Base-by-base conservation (phyloP, 1,139 yeast genomes). In the Tardiomyces blankii region DNA sequence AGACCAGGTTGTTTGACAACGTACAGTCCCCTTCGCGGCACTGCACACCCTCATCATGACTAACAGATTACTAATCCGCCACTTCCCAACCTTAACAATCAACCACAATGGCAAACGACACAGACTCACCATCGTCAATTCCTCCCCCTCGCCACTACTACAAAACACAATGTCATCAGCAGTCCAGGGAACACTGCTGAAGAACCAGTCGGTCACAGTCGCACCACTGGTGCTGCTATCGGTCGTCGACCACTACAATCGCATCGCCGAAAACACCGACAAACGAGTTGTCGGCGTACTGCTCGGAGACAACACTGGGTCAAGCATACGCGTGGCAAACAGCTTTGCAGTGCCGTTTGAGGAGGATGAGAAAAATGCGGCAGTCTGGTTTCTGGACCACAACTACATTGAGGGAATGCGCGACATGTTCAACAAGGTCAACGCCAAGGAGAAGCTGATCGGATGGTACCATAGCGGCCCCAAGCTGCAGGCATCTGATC, bases 391-490 rank as follows among this genome's bases (percentile, higher is more conserved):
- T 60, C 72, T 93, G 59, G 98, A 93, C 63, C 98, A 93, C 67
- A 91, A 93, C 63, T 93, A 82, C 63, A 87, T 93, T 51, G 98
- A 91, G 60, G 77, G 86, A 47, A 93, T 93, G 99, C 83, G 91
- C 52, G 96, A 88, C 56, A 93, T 93, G 99, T 91, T 87, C 68
- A 87, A 85, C 63, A 91, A 93, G 66, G 91, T 91, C 62, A 91
- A 89, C 68, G 99, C 98, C 25, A 87, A 86, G 68, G 99, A 93
- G 64, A 85, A 80, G 64, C 73, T 93, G 49, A 81, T 93, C 64
- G 99, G 99, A 11, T 93, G 99, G 99, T 93, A 93, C 62, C 99
- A 93, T 64, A 82, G 95, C 16, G 99, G 98, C 1, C 97, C 97
- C 13, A 88, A 89, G 65, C 75, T 93, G 56, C 80, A 79, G 57